Evolutionary conservation across 345 rosid genomes (phyloP).

Genomic region (Salix purpurea): DNA sequence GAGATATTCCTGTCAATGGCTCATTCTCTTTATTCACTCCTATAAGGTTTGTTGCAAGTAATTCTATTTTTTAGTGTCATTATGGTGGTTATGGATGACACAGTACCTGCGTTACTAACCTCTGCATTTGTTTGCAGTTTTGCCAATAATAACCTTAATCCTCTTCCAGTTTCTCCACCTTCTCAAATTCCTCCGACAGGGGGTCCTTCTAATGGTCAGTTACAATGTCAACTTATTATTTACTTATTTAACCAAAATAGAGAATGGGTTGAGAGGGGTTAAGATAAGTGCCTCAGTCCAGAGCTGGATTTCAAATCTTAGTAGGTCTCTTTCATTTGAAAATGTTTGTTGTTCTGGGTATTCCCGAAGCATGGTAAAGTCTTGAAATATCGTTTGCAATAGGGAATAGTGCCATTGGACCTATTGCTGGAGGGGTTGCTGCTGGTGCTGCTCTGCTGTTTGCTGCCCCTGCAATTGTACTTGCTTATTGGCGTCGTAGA

Average conservation of each 20-base stretch:
- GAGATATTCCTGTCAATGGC: conserved; percentile 71
- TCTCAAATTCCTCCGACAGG: conserved; percentile 35
- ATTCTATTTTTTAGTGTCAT: conserved; percentile 1
- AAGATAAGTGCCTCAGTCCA: neutral
- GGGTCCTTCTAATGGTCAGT: conserved; percentile 41
- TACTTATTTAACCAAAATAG: neutral
- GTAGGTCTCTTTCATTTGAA: neutral
- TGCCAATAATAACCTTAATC: conserved; percentile 25
- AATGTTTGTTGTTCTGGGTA: neutral
- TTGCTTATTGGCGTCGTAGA: conserved; percentile 67
- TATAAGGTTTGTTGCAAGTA: conserved; percentile 49
- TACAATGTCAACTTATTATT: conserved; percentile 20
- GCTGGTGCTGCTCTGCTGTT: conserved; percentile 93
- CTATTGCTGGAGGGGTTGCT: conserved; percentile 97
- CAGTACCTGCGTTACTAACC: conserved; percentile 20
- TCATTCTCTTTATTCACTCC: conserved; percentile 76
- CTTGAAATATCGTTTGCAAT: conserved; percentile 17
- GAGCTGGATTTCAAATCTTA: neutral
- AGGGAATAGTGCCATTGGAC: conserved; percentile 69
- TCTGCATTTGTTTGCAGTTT: conserved; percentile 51
- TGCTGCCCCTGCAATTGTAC: conserved; percentile 85
- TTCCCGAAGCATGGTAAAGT: neutral
- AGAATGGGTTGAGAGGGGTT: neutral
- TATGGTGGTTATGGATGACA: conserved; percentile 9
- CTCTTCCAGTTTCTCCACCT: conserved; percentile 44